A percentile compares a stretch with the other conserved stretches of the same genome.
phyloP scores from a whole-genome alignment of 2,329 filamentous ascomycete genomes.

The Colletotrichum viniferum region DNA sequence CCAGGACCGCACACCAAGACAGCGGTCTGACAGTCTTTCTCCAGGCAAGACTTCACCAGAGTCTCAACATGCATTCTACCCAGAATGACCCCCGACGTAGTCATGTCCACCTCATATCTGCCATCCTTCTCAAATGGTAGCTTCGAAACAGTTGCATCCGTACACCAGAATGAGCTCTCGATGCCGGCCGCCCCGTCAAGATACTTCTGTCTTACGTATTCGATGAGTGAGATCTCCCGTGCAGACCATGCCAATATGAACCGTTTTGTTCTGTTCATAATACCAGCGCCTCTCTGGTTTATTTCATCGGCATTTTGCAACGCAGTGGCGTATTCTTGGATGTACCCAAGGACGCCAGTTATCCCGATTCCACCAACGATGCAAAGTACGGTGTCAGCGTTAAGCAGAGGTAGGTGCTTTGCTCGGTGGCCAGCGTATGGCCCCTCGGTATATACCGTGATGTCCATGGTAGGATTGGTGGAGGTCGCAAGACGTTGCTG shows the following conservation, averaged over 20 bases:
- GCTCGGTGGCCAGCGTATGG: background rate
- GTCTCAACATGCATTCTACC: conserved; percentile 26
- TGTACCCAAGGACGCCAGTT: conserved; percentile 31
- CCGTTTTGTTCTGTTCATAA: background rate
- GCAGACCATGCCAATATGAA: conserved; percentile 30
- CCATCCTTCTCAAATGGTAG: conserved; percentile 21
- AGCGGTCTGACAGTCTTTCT: background rate
- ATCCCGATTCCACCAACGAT: conserved; percentile 38
- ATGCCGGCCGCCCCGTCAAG: conserved; percentile 1
- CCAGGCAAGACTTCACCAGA: background rate
- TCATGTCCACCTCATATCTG: background rate
- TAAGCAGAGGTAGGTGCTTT: background rate
- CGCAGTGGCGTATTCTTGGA: conserved; percentile 6
- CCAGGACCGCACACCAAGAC: conserved; percentile 30
- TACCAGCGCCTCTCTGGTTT: background rate
- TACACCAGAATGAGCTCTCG: conserved; percentile 22
- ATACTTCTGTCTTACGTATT: conserved; percentile 12
- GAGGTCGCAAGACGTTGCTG: background rate
- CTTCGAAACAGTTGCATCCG: conserved; percentile 26
- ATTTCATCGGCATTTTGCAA: background rate
- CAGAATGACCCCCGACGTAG: background rate
- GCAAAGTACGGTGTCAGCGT: conserved; percentile 31
- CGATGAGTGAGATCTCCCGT: conserved; percentile 22
- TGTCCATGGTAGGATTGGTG: background rate
- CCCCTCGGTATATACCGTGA: background rate